Percentiles rank a stretch among this genome's conserved stretches.
These are phyloP conservation scores for Zygosaccharomyces siamensis DNA, from an alignment of 805 yeast genomes.

Conservation along the genomic window DNA sequence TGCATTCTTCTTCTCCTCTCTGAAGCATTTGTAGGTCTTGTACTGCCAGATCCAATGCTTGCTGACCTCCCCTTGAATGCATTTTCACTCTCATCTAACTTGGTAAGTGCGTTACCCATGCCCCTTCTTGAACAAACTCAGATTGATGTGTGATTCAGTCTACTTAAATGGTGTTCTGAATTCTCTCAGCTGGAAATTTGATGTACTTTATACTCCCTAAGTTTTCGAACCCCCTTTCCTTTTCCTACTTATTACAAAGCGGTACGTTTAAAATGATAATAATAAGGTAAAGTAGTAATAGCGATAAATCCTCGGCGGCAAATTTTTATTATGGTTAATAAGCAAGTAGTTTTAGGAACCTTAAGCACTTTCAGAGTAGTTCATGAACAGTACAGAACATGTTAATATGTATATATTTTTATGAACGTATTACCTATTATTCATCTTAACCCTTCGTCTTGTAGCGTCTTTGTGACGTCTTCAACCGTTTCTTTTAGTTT, in stretches of 20 bases:
- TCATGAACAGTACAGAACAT: too few species aligned
- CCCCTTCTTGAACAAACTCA: neutral
- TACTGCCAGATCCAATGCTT: slow-evolving; percentile 14
- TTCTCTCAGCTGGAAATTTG: neutral
- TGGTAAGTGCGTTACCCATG: slow-evolving; percentile 49
- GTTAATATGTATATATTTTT: neutral
- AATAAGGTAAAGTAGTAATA: neutral
- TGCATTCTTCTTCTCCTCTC: slow-evolving; percentile 11
- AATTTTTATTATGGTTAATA: neutral
- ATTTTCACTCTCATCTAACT: slow-evolving; percentile 34
- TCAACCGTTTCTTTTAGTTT: slow-evolving; percentile 39
- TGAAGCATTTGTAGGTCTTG: slow-evolving; percentile 7
- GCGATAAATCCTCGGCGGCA: neutral
- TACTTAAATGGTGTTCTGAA: neutral
- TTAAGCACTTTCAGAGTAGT: neutral
- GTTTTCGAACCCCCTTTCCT: neutral
- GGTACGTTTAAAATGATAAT: neutral
- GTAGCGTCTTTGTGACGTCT: slow-evolving; percentile 26
- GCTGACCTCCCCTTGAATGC: slow-evolving; percentile 9
- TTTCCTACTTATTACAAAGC: neutral
- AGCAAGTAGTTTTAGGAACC: neutral
- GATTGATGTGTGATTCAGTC: neutral
- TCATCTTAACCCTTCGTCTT: slow-evolving; percentile 15
- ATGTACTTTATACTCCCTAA: neutral
- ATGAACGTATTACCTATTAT: neutral